Evolutionary conservation across 2,329 filamentous ascomycete genomes (phyloP).

Genomic region (Apiospora arundinis): DNA sequence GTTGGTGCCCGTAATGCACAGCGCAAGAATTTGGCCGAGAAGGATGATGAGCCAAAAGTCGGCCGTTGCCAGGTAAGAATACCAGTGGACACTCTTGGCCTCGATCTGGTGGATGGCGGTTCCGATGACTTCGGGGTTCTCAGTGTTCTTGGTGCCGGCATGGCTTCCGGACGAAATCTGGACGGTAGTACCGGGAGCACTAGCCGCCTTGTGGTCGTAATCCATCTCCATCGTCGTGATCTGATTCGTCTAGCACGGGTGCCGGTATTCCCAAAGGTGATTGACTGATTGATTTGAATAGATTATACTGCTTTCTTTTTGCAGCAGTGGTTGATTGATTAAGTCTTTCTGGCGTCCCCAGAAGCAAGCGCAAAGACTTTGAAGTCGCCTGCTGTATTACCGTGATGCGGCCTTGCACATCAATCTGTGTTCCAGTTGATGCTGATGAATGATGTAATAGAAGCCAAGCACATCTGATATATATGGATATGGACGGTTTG

Average conservation of each 20-base stretch:
- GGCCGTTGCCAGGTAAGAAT: conserved; percentile 78
- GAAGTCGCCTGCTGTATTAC: conserved; percentile 64
- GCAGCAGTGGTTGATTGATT: neutral
- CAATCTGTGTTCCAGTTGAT: conserved; percentile 15
- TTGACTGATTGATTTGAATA: conserved; percentile 18
- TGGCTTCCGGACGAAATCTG: conserved; percentile 34
- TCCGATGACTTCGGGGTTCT: conserved; percentile 39
- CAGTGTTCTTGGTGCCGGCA: conserved; percentile 26
- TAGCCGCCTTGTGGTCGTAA: conserved; percentile 35
- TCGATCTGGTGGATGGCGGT: conserved; percentile 63
- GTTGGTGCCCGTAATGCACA: conserved; percentile 92
- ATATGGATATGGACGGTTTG: neutral
- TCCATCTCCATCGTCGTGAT: conserved; percentile 39
- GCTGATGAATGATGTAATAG: neutral
- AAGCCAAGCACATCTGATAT: conserved; percentile 5
- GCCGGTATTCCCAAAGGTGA: conserved; percentile 29
- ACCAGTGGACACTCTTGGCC: conserved; percentile 62
- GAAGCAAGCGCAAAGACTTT: conserved; percentile 71
- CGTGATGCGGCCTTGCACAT: conserved; percentile 44
- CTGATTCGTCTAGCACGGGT: conserved; percentile 27
- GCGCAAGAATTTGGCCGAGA: conserved; percentile 82
- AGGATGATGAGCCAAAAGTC: conserved; percentile 88
- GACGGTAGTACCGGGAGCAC: conserved; percentile 34
- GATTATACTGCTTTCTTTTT: conserved; percentile 24
- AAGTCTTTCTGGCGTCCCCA: conserved; percentile 61